Evolutionary conservation across 2,329 filamentous ascomycete genomes (phyloP).

Genomic region (Fusarium multiceps): DNA sequence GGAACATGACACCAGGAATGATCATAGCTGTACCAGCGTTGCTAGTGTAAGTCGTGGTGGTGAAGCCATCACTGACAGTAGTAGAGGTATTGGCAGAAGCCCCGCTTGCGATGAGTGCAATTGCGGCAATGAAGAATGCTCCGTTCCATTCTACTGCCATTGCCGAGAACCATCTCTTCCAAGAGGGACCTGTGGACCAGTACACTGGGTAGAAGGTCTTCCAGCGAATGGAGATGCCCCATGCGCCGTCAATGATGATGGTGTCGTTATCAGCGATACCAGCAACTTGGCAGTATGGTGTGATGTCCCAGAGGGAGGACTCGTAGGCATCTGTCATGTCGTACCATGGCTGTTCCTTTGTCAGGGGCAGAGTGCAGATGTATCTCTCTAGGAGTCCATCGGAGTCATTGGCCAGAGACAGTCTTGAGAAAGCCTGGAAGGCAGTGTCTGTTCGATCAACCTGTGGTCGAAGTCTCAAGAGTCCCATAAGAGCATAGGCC

Average conservation of each 20-base stretch:
- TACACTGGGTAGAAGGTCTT: conserved; percentile 47
- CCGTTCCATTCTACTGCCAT: conserved; percentile 40
- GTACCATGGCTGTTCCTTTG: conserved; percentile 44
- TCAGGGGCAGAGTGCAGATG: conserved; percentile 46
- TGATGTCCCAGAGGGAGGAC: conserved; percentile 51
- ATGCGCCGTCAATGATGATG: conserved; percentile 50
- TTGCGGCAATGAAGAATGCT: conserved; percentile 35
- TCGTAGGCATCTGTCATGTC: conserved; percentile 50
- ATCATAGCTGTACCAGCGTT: conserved; percentile 19
- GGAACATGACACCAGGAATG: conserved; percentile 38
- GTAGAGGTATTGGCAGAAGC: conserved; percentile 7
- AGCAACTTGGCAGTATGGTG: conserved; percentile 49
- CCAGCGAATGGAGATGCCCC: conserved; percentile 50
- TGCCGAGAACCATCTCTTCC: conserved; percentile 35
- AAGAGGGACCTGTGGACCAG: conserved; percentile 44
- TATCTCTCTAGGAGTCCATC: conserved; percentile 51
- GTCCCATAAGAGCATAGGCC: conserved; percentile 53
- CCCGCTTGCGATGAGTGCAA: conserved; percentile 35
- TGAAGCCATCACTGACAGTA: neutral
- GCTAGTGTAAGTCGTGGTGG: neutral
- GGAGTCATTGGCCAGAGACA: conserved; percentile 52
- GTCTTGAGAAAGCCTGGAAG: conserved; percentile 53
- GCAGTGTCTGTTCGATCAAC: conserved; percentile 49
- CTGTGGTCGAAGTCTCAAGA: conserved; percentile 49
- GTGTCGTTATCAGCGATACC: conserved; percentile 51